phyloP scores from a whole-genome alignment of 2,329 filamentous ascomycete species.

The Stagonosporopsis tanaceti region DNA sequence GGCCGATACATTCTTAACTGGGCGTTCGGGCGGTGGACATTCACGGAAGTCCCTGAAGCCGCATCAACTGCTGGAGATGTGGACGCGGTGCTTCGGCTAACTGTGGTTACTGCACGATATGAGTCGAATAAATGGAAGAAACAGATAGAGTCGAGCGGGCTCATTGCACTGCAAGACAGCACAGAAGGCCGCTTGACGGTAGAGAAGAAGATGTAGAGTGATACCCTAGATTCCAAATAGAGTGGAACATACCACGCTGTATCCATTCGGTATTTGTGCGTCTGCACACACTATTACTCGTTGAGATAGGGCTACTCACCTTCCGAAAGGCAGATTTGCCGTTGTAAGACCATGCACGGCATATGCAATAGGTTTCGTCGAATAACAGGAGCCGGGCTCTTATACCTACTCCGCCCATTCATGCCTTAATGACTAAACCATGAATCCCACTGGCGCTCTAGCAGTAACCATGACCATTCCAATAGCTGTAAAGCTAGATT shows the following conservation, averaged over 20 bases:
- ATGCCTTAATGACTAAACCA: background rate
- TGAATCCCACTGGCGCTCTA: background rate
- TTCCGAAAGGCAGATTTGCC: too few species aligned
- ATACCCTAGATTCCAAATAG: slow-evolving; percentile 4
- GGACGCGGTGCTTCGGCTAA: slow-evolving; percentile 71
- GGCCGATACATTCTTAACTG: slow-evolving; percentile 91
- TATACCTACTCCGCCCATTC: background rate
- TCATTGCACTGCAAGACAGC: slow-evolving; percentile 39
- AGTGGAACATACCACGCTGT: background rate
- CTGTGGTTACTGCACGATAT: slow-evolving; percentile 75
- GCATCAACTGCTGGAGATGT: slow-evolving; percentile 50
- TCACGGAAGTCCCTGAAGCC: slow-evolving; percentile 66
- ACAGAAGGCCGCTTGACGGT: slow-evolving; percentile 31
- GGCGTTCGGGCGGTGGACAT: slow-evolving; percentile 97
- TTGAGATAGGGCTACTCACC: too few species aligned
- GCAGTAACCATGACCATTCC: background rate
- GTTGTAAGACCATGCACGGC: too few species aligned
- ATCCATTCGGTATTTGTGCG: background rate
- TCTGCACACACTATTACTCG: too few species aligned
- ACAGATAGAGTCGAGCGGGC: slow-evolving; percentile 67
- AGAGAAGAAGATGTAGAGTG: slow-evolving; percentile 23
- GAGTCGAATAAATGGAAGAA: slow-evolving; percentile 82
- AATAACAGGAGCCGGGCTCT: too few species aligned
- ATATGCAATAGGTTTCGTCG: background rate
- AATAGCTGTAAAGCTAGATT: background rate